A percentile compares a stretch with the other conserved stretches of the same genome.
Evolutionary conservation across 2,329 filamentous ascomycete species (phyloP).

Genomic region (Ascochyta lentis): DNA sequence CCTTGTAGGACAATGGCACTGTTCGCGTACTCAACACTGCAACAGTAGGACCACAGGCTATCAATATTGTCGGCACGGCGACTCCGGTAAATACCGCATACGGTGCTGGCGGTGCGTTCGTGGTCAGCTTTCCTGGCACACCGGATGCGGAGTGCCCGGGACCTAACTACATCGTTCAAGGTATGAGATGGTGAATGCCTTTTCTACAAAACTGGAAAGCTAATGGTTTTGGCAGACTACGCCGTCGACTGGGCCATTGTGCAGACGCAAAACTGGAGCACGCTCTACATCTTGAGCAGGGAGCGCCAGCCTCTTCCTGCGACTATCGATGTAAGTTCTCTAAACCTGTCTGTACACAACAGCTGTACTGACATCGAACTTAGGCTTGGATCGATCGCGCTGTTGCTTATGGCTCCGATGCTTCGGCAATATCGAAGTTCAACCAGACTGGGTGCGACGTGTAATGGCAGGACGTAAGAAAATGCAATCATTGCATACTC

Average conservation of each 20-base stretch:
- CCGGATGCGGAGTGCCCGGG: slow-evolving; percentile 27
- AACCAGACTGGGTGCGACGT: slow-evolving; percentile 26
- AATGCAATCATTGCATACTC: neutral
- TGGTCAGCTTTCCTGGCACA: slow-evolving; percentile 33
- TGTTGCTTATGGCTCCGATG: slow-evolving; percentile 26
- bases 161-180: slow-evolving; percentile 43
- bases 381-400: slow-evolving; percentile 27
- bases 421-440: slow-evolving; percentile 24
- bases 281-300: slow-evolving; percentile 37
- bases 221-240: slow-evolving; percentile 27
- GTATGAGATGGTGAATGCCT: slow-evolving; percentile 4
- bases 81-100: slow-evolving; percentile 30
- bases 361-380: neutral
- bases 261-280: slow-evolving; percentile 38
- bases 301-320: slow-evolving; percentile 27
- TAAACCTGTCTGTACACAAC: neutral
- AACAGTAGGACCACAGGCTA: slow-evolving; percentile 18
- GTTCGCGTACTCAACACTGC: slow-evolving; percentile 35
- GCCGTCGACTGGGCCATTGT: slow-evolving; percentile 37
- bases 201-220: neutral
- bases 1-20: slow-evolving; percentile 27
- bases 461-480: neutral
- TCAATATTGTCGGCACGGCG: slow-evolving; percentile 31
- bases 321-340: slow-evolving; percentile 28
- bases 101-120: slow-evolving; percentile 30